These are phyloP conservation scores for Stachybotrys elegans DNA, from an alignment of 2,329 filamentous ascomycete genomes.

Conservation along the genomic window DNA sequence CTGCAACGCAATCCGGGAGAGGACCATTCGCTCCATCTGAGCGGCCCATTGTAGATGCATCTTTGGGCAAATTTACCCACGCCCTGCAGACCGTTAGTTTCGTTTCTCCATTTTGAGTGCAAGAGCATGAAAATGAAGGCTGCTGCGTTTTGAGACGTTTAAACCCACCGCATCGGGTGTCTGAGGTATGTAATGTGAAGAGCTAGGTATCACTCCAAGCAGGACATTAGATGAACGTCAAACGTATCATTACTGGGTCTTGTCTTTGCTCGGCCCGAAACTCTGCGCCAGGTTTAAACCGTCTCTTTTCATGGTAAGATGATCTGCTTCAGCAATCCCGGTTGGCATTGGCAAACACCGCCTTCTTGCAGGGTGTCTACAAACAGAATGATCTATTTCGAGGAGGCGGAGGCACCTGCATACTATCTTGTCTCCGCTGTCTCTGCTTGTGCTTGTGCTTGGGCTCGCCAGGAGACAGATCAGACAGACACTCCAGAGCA, in stretches of 20 bases:
- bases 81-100: neutral
- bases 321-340: neutral
- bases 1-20: no score
- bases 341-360: neutral
- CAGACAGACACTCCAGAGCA: no score
- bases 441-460: neutral
- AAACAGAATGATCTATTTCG: no score
- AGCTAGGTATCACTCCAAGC: neutral
- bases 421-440: neutral
- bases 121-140: neutral
- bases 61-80: neutral
- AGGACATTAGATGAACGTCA: neutral
- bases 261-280: neutral
- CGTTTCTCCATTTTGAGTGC: neutral
- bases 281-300: neutral
- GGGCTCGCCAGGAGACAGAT: neutral
- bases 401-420: no score
- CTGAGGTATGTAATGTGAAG: neutral
- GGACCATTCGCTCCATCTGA: no score
- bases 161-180: neutral
- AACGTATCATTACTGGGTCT: neutral
- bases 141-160: no score
- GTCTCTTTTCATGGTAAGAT: neutral
- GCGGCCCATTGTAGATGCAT: neutral
- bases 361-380: neutral